Evolutionary conservation across 192 early-diverging fungal genomes (phyloP).

Genomic region (Coemansia sp.): DNA sequence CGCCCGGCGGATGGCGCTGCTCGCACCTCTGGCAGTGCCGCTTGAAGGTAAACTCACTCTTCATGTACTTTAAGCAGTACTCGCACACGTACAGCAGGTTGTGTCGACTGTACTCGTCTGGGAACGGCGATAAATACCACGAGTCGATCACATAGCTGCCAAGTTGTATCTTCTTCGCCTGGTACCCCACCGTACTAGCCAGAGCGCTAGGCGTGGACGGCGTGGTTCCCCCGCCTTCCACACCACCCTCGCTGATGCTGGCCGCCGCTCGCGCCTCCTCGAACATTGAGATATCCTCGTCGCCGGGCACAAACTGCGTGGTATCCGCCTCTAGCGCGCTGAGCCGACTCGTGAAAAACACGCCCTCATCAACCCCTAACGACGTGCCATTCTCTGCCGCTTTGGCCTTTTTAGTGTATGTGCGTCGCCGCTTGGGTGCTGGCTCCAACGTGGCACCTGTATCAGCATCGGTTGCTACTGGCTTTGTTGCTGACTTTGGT

Average conservation of each 20-base stretch:
- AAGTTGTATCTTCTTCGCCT: constrained; percentile 65
- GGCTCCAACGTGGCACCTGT: neutral
- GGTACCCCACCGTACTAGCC: constrained; percentile 28
- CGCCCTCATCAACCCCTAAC: constrained; percentile 11
- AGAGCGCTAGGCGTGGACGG: constrained; percentile 26
- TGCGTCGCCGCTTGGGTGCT: constrained; percentile 35
- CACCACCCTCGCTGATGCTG: constrained; percentile 20
- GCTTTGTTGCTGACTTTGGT: neutral
- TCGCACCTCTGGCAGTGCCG: constrained; percentile 86
- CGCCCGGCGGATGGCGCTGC: constrained; percentile 85
- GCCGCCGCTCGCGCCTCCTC: constrained; percentile 53
- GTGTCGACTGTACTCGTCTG: constrained; percentile 90
- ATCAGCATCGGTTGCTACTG: neutral
- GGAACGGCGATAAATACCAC: constrained; percentile 96
- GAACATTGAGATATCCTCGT: constrained; percentile 55
- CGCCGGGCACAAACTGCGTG: constrained; percentile 53
- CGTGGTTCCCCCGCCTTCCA: constrained; percentile 11
- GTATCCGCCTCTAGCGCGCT: constrained; percentile 57
- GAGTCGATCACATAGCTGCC: constrained; percentile 84
- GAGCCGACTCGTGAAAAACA: constrained; percentile 51
- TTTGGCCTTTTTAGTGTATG: constrained; percentile 21
- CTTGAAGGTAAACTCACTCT: constrained; percentile 74
- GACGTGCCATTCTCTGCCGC: neutral
- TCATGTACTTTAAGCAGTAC: constrained; percentile 98
- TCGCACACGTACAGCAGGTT: constrained; percentile 88